Percentiles rank a stretch among this genome's conserved stretches.
Evolutionary conservation across 2,329 filamentous ascomycete species (phyloP).

Genomic region (Aspergillus novoparasiticus): DNA sequence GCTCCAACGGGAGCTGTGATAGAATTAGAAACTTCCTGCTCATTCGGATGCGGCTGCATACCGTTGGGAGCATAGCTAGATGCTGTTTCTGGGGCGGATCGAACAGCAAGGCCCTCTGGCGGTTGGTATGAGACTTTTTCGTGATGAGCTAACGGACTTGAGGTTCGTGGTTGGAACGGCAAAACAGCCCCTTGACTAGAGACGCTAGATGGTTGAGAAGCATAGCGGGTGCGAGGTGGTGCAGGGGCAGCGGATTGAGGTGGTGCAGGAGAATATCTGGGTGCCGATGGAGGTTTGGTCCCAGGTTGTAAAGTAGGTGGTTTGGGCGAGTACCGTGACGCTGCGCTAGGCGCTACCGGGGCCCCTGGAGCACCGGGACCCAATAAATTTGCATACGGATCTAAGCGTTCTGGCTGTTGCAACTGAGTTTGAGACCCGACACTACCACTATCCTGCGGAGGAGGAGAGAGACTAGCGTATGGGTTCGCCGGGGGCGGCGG

Average conservation of each 20-base stretch:
- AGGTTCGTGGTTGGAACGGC: slow-evolving; percentile 64
- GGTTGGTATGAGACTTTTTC: slow-evolving; percentile 40
- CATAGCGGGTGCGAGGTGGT: slow-evolving; percentile 40
- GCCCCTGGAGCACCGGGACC: slow-evolving; percentile 31
- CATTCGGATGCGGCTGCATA: slow-evolving; percentile 22
- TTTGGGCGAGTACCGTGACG: slow-evolving; percentile 47
- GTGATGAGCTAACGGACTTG: slow-evolving; percentile 63
- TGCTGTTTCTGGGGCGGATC: slow-evolving; percentile 28
- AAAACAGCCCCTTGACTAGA: slow-evolving; percentile 38
- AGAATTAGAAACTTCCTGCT: slow-evolving; percentile 6
- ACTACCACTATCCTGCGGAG: slow-evolving; percentile 23
- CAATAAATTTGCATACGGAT: slow-evolving; percentile 34
- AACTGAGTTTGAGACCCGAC: slow-evolving; percentile 25
- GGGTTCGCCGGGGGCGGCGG: slow-evolving; percentile 20
- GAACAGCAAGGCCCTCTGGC: slow-evolving; percentile 22
- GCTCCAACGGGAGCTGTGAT: not conserved
- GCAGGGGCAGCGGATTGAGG: slow-evolving; percentile 32
- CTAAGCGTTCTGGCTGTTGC: slow-evolving; percentile 35
- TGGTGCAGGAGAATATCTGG: slow-evolving; percentile 51
- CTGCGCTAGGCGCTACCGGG: slow-evolving; percentile 31
- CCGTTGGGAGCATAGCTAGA: slow-evolving; percentile 23
- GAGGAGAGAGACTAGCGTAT: slow-evolving; percentile 23
- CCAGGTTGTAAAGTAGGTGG: slow-evolving; percentile 35
- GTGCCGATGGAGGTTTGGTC: slow-evolving; percentile 39
- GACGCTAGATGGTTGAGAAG: slow-evolving; percentile 38